Conservation (phyloP, 1,284 basidiomycete genomes). For the Moesziomyces aphidis region DNA sequence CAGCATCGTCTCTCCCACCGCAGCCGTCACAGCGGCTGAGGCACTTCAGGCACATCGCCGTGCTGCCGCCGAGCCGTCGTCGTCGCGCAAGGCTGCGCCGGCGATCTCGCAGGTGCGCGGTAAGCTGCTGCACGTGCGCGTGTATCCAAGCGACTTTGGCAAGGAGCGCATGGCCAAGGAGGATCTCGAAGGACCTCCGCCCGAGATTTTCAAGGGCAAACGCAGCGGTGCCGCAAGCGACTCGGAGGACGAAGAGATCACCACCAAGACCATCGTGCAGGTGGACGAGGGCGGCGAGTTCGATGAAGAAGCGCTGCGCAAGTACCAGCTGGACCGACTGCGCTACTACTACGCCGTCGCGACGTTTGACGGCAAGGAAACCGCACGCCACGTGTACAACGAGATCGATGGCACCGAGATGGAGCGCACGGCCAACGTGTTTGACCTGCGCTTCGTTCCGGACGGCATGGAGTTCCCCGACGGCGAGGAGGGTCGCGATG, state of each 20-base stretch:
- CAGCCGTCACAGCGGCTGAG: constrained; percentile 43
- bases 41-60: constrained; percentile 29
- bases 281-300: constrained; percentile 67
- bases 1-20: constrained; percentile 76
- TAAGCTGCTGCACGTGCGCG: constrained; percentile 69
- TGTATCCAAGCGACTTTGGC: constrained; percentile 95
- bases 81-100: constrained; percentile 25
- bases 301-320: constrained; percentile 87
- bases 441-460: constrained; percentile 77
- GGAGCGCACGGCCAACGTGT: constrained; percentile 94
- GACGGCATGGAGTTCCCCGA: constrained; percentile 84
- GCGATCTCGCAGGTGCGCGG: constrained; percentile 54
- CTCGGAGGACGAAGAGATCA: constrained; percentile 71
- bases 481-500: constrained; percentile 82
- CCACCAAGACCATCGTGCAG: constrained; percentile 67
- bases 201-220: constrained; percentile 77
- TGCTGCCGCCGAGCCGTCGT: constrained; percentile 16
- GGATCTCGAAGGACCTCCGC: constrained; percentile 89
- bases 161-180: constrained; percentile 87
- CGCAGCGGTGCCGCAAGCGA: constrained; percentile 73
- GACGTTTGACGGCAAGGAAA: constrained; percentile 82
- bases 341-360: constrained; percentile 97
- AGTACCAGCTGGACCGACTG: constrained; percentile 92
- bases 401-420: constrained; percentile 96
- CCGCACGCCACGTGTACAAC: constrained; percentile 83